These are phyloP conservation scores for Leccinum subrobustum DNA, from an alignment of 1,284 basidiomycete species.

Conservation along the genomic window DNA sequence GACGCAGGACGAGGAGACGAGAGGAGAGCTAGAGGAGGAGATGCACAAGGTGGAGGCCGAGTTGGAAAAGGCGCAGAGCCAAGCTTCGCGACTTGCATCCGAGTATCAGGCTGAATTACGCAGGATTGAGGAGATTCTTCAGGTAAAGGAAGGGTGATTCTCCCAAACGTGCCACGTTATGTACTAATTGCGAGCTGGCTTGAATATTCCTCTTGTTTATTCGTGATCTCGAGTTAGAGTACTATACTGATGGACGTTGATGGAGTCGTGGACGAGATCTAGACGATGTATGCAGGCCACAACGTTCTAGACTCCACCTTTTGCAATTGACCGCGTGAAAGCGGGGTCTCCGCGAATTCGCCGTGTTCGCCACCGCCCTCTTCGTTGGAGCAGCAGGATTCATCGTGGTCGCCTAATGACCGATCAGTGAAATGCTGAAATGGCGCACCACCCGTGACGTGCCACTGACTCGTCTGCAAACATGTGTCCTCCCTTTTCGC, in stretches of 20 bases:
- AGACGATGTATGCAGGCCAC: constrained; percentile 7
- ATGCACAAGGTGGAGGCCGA: constrained; percentile 30
- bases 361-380: constrained; percentile 17
- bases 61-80: constrained; percentile 29
- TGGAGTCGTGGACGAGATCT: constrained; percentile 18
- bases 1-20: constrained; percentile 32
- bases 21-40: constrained; percentile 29
- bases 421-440: constrained; percentile 29
- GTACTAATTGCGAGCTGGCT: constrained; percentile 30
- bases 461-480: constrained; percentile 11
- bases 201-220: constrained; percentile 18
- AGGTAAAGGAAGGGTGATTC: constrained; percentile 33
- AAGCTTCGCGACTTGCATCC: constrained; percentile 31
- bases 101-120: constrained; percentile 35
- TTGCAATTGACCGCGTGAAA: constrained; percentile 3
- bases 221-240: constrained; percentile 6
- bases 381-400: constrained; percentile 18
- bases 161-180: constrained; percentile 19
- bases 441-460: constrained; percentile 11
- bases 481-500: constrained; percentile 15
- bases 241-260: constrained; percentile 4
- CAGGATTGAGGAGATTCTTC: constrained; percentile 34
- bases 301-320: constrained; percentile 4
- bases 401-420: constrained; percentile 29
- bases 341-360: constrained; percentile 17